Base-by-base conservation (phyloP, 1,139 yeast genomes). In the Sugiyamaella japonica region DNA sequence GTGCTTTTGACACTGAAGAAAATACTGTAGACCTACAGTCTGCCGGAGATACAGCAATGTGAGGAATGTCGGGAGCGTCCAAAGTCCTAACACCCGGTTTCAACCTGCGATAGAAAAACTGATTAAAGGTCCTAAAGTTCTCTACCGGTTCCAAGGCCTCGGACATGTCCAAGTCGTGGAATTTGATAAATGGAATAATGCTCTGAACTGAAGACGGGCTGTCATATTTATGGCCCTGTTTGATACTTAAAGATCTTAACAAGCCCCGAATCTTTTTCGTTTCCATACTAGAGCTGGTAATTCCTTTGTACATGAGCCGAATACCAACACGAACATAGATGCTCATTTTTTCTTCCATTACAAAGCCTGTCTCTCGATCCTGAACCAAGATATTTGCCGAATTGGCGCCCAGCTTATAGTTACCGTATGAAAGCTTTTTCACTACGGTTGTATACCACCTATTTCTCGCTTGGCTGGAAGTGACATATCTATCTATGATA, bases 351-450 rank as follows among this genome's bases (percentile, higher is more conserved):
- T 93, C 99, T 67, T 93, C 98, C 67, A 87, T 73, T 15, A 93
- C 82, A 50, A 87, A 80, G 0, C 99, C 99, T 0, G 97, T 86
- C 40, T 80, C 76, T 60, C 99, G 76, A 70, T 93, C 97, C 69
- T 93, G 98, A 2, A 93, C 98, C 52, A 93, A 75, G 41, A 93
- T 93, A 66, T 91, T 91, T 12, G 98, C 99, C 47, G 95, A 89
- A 66, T 91, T 89, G 38, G 90, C 86, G 1, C 99, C 99, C 31
- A 91, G 73, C 48, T 85, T 83, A 68, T 90, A 87, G 62, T 86
- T 86, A 0, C 99, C 99, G 67, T 89, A 90, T 0, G 95, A 88
- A 47, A 93, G 74, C 66, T 89, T 91, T 54, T 90, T 86, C 57
- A 90, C 75, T 2, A 87, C 80, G 64, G 87, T 89, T 5, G 91